Percentiles rank a stretch among this genome's conserved stretches.
Conservation (phyloP, 2,329 filamentous ascomycete species). For the Chrysoporthe austroafricana region DNA sequence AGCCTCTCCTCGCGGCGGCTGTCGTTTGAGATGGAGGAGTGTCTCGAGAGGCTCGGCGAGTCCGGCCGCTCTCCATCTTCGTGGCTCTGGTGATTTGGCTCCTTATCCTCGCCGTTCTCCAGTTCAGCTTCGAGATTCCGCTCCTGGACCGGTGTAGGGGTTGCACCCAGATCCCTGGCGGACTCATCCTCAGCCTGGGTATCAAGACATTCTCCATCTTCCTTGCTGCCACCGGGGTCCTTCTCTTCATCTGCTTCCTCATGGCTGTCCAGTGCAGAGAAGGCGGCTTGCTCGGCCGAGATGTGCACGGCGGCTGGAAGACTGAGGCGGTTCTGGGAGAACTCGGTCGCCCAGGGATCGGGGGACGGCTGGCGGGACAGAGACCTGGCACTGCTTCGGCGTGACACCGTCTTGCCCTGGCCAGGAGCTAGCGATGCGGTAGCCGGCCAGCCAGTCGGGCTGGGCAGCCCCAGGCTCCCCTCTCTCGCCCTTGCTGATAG, state of each 20-base stretch:
- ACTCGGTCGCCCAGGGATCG: conserved; percentile 47
- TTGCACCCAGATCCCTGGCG: not conserved
- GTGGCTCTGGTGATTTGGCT: not conserved
- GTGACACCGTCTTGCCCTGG: conserved; percentile 33
- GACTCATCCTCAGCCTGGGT: not conserved
- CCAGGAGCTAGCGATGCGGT: conserved; percentile 42
- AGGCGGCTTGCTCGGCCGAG: conserved; percentile 26
- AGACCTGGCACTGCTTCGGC: conserved; percentile 28
- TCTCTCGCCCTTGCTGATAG: conserved; percentile 39
- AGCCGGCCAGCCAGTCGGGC: conserved; percentile 45
- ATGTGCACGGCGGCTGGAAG: conserved; percentile 23
- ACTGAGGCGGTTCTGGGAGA: conserved; percentile 30
- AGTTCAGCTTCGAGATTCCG: not conserved
- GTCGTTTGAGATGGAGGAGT: conserved; percentile 33
- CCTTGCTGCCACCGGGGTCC: not conserved
- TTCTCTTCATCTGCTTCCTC: conserved; percentile 23
- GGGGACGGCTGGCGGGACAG: conserved; percentile 42
- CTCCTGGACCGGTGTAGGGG: not conserved
- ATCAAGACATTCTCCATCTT: conserved; percentile 6
- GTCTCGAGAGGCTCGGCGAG: conserved; percentile 22
- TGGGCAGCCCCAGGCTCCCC: conserved; percentile 40
- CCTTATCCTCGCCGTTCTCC: not conserved
- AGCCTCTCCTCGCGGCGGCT: conserved; percentile 40
- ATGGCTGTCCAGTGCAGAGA: conserved; percentile 25
- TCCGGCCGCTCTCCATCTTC: conserved; percentile 9